Evolutionary conservation across 139 green algal species (phyloP), one percentile per base, ranked within the genome.

Genomic region (Chlamydomonas schloesseri): DNA sequence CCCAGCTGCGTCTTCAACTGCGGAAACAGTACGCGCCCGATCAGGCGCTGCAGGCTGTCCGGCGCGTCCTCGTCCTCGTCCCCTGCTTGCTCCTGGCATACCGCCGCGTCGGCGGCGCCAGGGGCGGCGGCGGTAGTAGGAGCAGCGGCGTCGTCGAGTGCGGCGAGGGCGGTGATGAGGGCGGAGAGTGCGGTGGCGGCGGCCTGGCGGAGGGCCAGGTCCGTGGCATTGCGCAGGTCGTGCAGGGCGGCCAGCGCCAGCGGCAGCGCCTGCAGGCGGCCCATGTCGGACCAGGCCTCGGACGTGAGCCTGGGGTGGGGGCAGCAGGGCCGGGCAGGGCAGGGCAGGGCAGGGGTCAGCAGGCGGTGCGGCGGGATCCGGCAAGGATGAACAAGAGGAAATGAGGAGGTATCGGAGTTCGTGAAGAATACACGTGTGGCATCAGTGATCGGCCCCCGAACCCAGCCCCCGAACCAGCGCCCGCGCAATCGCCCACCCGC

Each of bases 171-270:
- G 20, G 62, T 65, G 29, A 92, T 64, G 0, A 85, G 80, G 73
- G 92, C 81, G 24, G 68, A 73, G 23, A 95, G 81, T 47, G 88
- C 64, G 29, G 90, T 34, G 24, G 93, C 84, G 33, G 93, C 93
- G 23, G 94, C 93, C 34, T 97, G 93, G 6, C 96, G 89, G 24
- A 98, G 79, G 21, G 95, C 92, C 31, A 98, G 87, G 86, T 98
- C 95, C 29, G 87, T 60, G 0, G 62, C 73, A 55, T 95, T 94
- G 17, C 93, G 74, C 58, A 98, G 72, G 86, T 98, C 95, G 36
- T 90, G 68, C 5, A 94, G 87, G 72, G 83, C 92, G 1, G 92
- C 88, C 72, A 96, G 88, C 89, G 96, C 67, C 86, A 98, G 72
- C 28, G 92, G 90, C 68, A 93, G 78, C 31, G 89, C 93, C 84